phyloP scores from a whole-genome alignment of 1,284 basidiomycete genomes.

The Grifola frondosa region DNA sequence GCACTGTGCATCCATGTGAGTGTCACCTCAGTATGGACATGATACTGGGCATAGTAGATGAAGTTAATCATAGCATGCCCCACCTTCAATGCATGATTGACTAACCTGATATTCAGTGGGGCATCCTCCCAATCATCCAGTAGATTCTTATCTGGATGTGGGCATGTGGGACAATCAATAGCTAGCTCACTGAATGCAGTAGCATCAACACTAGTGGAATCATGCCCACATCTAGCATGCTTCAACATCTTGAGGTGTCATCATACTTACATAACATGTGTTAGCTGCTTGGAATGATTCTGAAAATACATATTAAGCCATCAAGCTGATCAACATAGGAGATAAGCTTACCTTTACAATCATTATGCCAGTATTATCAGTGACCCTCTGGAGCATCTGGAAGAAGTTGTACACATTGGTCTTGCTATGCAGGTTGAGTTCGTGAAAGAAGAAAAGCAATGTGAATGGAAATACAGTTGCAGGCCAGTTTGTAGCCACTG shows the following conservation, averaged over 20 bases:
- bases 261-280: conserved; percentile 1
- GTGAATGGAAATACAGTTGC: neutral
- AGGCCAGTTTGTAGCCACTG: neutral
- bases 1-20: neutral
- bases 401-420: neutral
- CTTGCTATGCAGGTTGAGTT: neutral
- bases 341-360: neutral
- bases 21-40: neutral
- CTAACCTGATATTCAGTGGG: conserved; percentile 11
- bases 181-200: conserved; percentile 19
- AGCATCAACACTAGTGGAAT: conserved; percentile 5
- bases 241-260: conserved; percentile 24
- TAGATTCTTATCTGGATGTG: conserved; percentile 26
- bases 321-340: no score
- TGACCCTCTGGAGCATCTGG: conserved; percentile 6
- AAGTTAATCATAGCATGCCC: neutral
- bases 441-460: neutral
- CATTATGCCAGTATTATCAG: conserved; percentile 12
- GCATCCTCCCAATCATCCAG: conserved; percentile 21
- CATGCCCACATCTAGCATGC: conserved; percentile 21
- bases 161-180: conserved; percentile 28
- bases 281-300: conserved; percentile 6
- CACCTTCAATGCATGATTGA: neutral
- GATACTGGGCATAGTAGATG: neutral
- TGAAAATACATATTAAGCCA: conserved; percentile 5